These are phyloP conservation scores for Lablab purpureus DNA, from an alignment of 306 rosid genomes.

Conservation along the genomic window DNA sequence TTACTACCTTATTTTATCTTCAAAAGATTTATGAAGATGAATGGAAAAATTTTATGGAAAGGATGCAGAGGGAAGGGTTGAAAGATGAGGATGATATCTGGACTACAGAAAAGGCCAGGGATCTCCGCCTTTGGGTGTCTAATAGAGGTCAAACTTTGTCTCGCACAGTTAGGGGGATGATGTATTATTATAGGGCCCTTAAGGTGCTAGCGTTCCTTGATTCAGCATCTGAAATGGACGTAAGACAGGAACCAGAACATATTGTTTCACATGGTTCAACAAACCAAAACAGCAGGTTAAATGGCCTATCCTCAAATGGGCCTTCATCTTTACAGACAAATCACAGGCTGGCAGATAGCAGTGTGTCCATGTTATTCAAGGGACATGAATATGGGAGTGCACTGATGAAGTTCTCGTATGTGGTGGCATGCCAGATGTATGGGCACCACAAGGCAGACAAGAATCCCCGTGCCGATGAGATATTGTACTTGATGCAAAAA, in stretches of 20 bases:
- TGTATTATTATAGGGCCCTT: slow-evolving; percentile 93
- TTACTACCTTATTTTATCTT: slow-evolving; percentile 85
- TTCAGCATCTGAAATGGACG: slow-evolving; percentile 78
- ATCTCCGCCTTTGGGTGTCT: slow-evolving; percentile 92
- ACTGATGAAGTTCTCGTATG: slow-evolving; percentile 88
- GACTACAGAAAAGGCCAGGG: slow-evolving; percentile 56
- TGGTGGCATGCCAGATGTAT: slow-evolving; percentile 88
- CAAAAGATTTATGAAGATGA: slow-evolving; percentile 93
- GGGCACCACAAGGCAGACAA: slow-evolving; percentile 78
- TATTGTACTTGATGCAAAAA: slow-evolving; percentile 75
- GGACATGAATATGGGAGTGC: slow-evolving; percentile 83
- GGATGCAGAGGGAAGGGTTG: slow-evolving; percentile 83
- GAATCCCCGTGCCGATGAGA: slow-evolving; percentile 87
- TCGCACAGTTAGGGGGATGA: slow-evolving; percentile 96
- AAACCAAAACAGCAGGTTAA: slow-evolving; percentile 48
- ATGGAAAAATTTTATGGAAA: slow-evolving; percentile 88
- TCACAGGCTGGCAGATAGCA: slow-evolving; percentile 62
- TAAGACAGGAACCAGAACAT: slow-evolving; percentile 60
- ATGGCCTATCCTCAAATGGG: slow-evolving; percentile 52
- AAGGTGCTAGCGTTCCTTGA: slow-evolving; percentile 91
- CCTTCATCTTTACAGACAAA: slow-evolving; percentile 48
- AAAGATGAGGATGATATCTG: slow-evolving; percentile 72
- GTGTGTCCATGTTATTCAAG: slow-evolving; percentile 63
- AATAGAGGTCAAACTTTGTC: slow-evolving; percentile 94
- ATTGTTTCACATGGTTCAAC: slow-evolving; percentile 65